Base-by-base conservation (phyloP, 192 early-diverging fungal genomes). In the Entomortierella chlamydospora region DNA sequence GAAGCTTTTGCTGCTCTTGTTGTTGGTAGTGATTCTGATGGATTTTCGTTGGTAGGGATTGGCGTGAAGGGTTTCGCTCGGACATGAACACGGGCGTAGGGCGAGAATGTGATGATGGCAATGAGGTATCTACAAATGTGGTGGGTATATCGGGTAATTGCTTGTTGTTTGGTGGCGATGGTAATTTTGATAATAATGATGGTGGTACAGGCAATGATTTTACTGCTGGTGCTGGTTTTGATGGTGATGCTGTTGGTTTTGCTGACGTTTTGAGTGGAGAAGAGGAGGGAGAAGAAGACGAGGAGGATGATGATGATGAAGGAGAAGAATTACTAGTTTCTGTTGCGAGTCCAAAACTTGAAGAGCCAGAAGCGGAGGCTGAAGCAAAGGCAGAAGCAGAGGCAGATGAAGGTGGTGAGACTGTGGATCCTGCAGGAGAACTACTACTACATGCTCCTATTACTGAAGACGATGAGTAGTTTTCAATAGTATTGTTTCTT, bases 171-270 rank as follows among this genome's bases (percentile, higher is more conserved):
- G 49, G 49, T 50, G 15, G 4, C 17, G 15, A 23, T 17, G 17
- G 49, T 10, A 15, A 23, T 50, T 17, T 23, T 2, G 43, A 61
- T 20, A 26, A 49, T 47, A 50, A 2, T 50, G 47, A 50, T 50
- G 47, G 47, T 37, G 55, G 29, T 31, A 30, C 33, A 15, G 15
- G 33, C 10, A 31, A 57, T 13, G 28, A 23, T 60, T 23, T 47
- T 39, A 45, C 28, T 26, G 55, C 34, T 62, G 25, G 23, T 62
- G 23, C 50, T 50, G 42, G 2, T 30, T 20, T 29, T 62, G 37
- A n/a, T 43, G 58, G 6, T 60, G 58, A 41, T 5, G 60, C 7
- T 61, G 60, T 9, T 47, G 61, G 17, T 64, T 49, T 47, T 47
- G 45, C 2, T 11, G 45, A 15, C 4, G 15, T 20, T 11, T 3